Base-by-base conservation (phyloP, 2,329 filamentous ascomycete species). In the Verticillium longisporum region DNA sequence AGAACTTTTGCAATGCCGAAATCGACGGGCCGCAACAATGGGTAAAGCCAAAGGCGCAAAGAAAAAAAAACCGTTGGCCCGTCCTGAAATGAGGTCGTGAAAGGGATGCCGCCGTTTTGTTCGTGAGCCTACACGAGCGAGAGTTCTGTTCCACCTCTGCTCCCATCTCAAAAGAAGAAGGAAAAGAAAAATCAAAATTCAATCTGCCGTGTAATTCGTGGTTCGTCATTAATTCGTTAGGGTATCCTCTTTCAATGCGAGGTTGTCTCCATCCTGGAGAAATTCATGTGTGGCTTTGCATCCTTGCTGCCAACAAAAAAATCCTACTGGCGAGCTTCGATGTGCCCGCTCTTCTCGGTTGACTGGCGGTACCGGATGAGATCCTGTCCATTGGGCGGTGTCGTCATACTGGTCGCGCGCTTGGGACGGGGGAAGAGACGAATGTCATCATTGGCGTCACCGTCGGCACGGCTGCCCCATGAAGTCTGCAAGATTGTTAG, bases 401-500 rank as follows among this genome's bases (percentile, higher is more conserved):
- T 75, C 50, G 76, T 78, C 66, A 82, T 71, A 57, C 75, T 74
- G 60, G 73, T 66, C 4, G 75, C 72, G 34, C 72, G 77, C 66
- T 71, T 71, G 15, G 80, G 80, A 41, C 76, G 74, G 36, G 73
- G 78, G 45, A 76, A 84, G 79, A 91, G 86, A 70, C 89, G 87
- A 67, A 86, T 82, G 65, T 83, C 83, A 74, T 96, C 89, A 75
- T 96, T 90, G 67, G 89, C 84, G 75, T 97, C 93, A 71, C 92
- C 93, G 69, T 95, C 93, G 69, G 92, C 91, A 75, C 93, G 89
- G 77, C 92, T 97, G 71, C 93, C 93, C 93, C 93, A 97, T 59
- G 92, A 94, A 55, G 93, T 97, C 93, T 97, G 72, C 10, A 6
- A 62, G 56, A 33, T 26, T 26, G 26, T 26, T 56, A 56, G 36